Conservation (phyloP, 73 alveolate species). For the Durusdinium trenchii region DNA sequence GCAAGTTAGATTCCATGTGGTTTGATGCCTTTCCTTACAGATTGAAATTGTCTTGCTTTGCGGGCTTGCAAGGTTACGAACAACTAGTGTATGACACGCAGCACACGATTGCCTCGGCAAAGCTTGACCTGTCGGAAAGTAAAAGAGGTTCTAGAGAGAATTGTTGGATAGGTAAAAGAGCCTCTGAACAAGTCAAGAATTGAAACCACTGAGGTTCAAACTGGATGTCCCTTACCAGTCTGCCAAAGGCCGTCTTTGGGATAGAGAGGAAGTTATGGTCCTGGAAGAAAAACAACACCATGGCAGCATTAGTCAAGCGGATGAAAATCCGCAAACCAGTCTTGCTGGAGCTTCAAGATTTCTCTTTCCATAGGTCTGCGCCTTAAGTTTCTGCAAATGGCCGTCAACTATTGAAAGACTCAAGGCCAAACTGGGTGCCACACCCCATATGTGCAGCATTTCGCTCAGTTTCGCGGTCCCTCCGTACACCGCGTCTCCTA, state of each 20-base stretch:
- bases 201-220: background rate
- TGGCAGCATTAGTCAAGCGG: background rate
- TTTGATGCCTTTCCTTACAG: too few relatives aligned
- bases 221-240: slow-evolving; percentile 72
- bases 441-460: slow-evolving; percentile 11
- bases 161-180: too few relatives aligned
- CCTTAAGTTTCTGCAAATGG: too few relatives aligned
- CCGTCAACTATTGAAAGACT: too few relatives aligned
- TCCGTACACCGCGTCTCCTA: slow-evolving; percentile 53
- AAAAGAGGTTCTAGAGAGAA: too few relatives aligned
- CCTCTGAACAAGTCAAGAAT: too few relatives aligned
- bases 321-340: background rate
- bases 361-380: slow-evolving; percentile 13
- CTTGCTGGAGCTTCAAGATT: slow-evolving; percentile 44
- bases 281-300: background rate
- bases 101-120: too few relatives aligned
- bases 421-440: background rate
- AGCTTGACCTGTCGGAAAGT: too few relatives aligned
- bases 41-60: too few relatives aligned
- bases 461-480: slow-evolving; percentile 53
- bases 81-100: too few relatives aligned
- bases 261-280: slow-evolving; percentile 50
- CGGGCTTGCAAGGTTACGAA: too few relatives aligned
- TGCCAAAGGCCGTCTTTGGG: slow-evolving; percentile 53
- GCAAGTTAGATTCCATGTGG: too few relatives aligned